Conservation (phyloP, 2,329 filamentous ascomycete genomes). For the Aurifilum marmelostoma region DNA sequence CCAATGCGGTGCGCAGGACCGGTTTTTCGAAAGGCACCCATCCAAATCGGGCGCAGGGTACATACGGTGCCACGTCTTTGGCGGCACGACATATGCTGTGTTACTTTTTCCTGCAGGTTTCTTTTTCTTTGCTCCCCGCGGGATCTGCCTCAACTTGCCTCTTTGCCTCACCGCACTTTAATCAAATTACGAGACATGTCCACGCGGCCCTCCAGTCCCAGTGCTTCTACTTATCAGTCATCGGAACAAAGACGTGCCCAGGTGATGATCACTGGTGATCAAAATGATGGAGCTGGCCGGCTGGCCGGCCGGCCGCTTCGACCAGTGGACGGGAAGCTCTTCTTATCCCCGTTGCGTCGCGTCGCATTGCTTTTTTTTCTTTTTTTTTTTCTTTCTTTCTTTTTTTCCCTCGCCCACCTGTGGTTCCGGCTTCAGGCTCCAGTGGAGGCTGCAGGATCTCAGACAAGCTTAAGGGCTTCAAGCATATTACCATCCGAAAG, state of each 20-base stretch:
- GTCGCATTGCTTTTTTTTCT: not conserved
- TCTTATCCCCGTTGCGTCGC: not conserved
- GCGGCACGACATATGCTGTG: not conserved
- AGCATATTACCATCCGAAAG: not conserved
- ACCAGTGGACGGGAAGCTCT: not conserved
- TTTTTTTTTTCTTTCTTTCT: not conserved
- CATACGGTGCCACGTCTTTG: not conserved
- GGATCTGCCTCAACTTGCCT: not conserved
- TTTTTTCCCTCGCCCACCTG: not conserved
- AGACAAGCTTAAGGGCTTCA: conserved; percentile 6
- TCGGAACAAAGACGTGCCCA: not conserved
- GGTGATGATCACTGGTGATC: not conserved
- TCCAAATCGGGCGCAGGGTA: not conserved
- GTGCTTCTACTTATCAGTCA: not conserved
- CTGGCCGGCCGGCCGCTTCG: not conserved
- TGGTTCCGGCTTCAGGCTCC: not conserved
- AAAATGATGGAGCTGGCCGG: not conserved
- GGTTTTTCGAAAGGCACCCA: not conserved
- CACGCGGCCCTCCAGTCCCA: not conserved
- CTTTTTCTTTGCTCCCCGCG: too few relatives aligned
- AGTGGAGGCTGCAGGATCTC: not conserved
- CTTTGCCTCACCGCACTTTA: not conserved
- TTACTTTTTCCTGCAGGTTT: not conserved
- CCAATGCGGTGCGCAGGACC: not conserved
- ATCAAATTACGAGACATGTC: not conserved